Percentiles rank a stretch among this genome's conserved stretches.
Evolutionary conservation across 148 eudicot species (phyloP).

Genomic region (Dysphania ambrosioides): DNA sequence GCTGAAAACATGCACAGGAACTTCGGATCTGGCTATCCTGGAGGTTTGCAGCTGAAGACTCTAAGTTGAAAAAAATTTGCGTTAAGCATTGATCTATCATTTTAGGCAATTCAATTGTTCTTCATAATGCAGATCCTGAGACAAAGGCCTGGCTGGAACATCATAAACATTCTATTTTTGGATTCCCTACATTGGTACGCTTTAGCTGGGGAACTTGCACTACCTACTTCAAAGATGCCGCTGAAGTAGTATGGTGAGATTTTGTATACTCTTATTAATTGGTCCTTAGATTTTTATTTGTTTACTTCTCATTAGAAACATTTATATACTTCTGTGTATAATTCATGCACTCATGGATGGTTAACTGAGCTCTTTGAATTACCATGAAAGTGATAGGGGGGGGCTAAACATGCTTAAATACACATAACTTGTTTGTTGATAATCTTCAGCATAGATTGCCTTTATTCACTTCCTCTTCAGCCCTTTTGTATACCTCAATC

Average conservation of each 20-base stretch:
- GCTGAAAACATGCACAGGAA: slow-evolving; percentile 63
- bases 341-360: neutral
- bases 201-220: slow-evolving; percentile 98
- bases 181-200: slow-evolving; percentile 92
- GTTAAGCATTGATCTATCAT: neutral
- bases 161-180: slow-evolving; percentile 82
- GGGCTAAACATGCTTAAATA: neutral
- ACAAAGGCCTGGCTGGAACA: slow-evolving; percentile 86
- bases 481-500: too few relatives aligned
- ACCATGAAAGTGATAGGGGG: neutral
- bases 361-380: neutral
- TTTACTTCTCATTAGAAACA: neutral
- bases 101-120: slow-evolving; percentile 7
- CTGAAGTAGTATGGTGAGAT: slow-evolving; percentile 76
- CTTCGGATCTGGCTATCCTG: slow-evolving; percentile 98
- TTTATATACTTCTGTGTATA: neutral
- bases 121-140: slow-evolving; percentile 58
- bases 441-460: too few relatives aligned
- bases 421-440: neutral
- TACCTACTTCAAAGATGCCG: slow-evolving; percentile 61
- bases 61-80: neutral
- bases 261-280: neutral
- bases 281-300: neutral
- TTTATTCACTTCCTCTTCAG: too few relatives aligned
- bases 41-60: slow-evolving; percentile 45